These are phyloP conservation scores for Leccinellum luteum DNA, from an alignment of 768 basidiomycete genomes.

Conservation along the genomic window DNA sequence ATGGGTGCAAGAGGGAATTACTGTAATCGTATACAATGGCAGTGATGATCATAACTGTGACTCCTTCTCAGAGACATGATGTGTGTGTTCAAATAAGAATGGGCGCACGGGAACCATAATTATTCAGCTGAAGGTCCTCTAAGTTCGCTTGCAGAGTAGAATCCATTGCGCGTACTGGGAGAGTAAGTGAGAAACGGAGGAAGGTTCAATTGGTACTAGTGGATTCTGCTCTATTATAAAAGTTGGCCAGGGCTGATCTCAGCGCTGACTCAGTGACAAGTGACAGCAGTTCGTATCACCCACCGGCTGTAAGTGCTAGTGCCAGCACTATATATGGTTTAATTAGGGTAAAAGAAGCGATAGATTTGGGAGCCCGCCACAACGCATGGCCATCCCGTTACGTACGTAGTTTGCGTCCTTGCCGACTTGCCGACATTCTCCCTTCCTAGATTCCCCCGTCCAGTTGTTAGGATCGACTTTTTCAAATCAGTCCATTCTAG, in stretches of 20 bases:
- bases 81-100: neutral
- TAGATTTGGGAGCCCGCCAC: too few relatives aligned
- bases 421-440: neutral
- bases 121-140: neutral
- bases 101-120: neutral
- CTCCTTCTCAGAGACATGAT: neutral
- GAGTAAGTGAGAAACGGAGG: neutral
- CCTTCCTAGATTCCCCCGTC: too few relatives aligned
- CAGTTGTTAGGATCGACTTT: neutral
- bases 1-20: neutral
- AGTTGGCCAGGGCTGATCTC: neutral
- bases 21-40: neutral
- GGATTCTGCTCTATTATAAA: neutral
- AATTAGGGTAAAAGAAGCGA: neutral
- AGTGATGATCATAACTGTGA: neutral
- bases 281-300: too few relatives aligned
- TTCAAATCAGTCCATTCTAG: too few relatives aligned
- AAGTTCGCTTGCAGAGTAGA: neutral
- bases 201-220: neutral
- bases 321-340: too few relatives aligned
- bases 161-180: neutral
- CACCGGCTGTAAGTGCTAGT: too few relatives aligned
- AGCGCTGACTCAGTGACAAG: neutral
- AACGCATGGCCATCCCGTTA: neutral
- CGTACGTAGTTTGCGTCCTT: neutral